Conservation (phyloP, 2,329 filamentous ascomycete genomes). For the Colletotrichum graminicola region DNA sequence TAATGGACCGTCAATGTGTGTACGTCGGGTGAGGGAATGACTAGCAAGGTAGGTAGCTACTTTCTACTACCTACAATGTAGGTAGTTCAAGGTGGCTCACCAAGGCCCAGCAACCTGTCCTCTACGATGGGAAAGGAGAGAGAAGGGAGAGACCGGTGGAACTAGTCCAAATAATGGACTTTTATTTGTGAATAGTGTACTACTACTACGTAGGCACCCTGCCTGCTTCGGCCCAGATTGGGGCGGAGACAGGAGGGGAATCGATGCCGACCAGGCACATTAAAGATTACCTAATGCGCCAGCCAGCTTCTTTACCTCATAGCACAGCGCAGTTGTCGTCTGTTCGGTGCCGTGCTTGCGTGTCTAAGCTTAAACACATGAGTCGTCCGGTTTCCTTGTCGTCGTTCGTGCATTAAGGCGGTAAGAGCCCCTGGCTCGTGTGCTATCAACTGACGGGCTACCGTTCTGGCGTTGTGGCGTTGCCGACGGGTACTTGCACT, state of each 20-base stretch:
- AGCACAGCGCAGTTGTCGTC: not conserved
- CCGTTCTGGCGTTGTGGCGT: slow-evolving; percentile 4
- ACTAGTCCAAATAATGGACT: not conserved
- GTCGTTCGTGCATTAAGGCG: not conserved
- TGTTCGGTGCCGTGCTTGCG: slow-evolving; percentile 10
- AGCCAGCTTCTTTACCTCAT: slow-evolving; percentile 7
- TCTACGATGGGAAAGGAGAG: not conserved
- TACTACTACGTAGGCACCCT: not conserved
- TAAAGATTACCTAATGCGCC: slow-evolving; percentile 20
- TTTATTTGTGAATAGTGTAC: not conserved
- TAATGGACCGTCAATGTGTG: not conserved
- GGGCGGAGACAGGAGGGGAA: not conserved
- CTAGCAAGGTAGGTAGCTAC: not conserved
- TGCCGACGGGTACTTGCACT: not conserved
- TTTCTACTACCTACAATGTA: too few species aligned
- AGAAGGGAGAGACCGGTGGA: not conserved
- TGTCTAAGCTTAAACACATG: slow-evolving; percentile 18
- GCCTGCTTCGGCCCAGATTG: not conserved
- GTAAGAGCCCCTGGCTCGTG: slow-evolving; percentile 12
- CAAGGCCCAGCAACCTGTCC: not conserved
- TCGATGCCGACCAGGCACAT: not conserved
- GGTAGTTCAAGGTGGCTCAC: not conserved
- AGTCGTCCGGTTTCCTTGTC: slow-evolving; percentile 19
- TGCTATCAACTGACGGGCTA: not conserved
- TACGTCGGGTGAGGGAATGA: not conserved